Evolutionary conservation across 2,329 filamentous ascomycete species (phyloP).

Genomic region (Thermoascus crustaceus): DNA sequence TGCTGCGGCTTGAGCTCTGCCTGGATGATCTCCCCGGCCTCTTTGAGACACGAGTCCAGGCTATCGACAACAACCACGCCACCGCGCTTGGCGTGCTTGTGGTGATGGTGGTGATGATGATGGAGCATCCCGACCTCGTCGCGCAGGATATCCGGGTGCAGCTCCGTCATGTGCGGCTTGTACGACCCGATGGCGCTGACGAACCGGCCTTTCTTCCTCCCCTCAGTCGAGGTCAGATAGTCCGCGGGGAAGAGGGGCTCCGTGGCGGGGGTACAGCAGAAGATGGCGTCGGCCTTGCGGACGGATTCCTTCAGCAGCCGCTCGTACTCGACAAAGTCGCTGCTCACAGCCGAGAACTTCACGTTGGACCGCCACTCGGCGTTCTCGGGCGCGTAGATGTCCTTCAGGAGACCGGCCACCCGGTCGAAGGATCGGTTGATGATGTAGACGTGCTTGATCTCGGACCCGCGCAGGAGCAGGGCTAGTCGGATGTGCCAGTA

Average conservation of each 20-base stretch:
- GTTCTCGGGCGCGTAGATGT: conserved; percentile 46
- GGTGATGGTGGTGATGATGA: conserved; percentile 38
- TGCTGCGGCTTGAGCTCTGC: conserved; percentile 65
- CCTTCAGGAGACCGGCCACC: conserved; percentile 40
- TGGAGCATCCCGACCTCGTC: conserved; percentile 47
- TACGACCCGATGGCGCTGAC: conserved; percentile 43
- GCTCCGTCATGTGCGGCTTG: conserved; percentile 68
- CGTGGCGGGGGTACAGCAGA: conserved; percentile 75
- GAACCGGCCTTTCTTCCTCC: conserved; percentile 36
- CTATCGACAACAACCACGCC: conserved; percentile 58
- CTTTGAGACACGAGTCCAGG: conserved; percentile 67
- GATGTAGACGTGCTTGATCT: conserved; percentile 72
- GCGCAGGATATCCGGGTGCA: conserved; percentile 67
- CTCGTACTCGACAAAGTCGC: conserved; percentile 60
- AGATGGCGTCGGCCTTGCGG: conserved; percentile 65
- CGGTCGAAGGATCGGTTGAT: conserved; percentile 58
- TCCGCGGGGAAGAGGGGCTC: conserved; percentile 65
- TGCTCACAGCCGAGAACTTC: conserved; percentile 63
- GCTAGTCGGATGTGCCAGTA: conserved; percentile 91
- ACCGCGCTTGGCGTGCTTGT: conserved; percentile 47
- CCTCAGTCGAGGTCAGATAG: conserved; percentile 57
- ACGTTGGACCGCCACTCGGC: conserved; percentile 56
- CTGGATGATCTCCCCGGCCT: conserved; percentile 80
- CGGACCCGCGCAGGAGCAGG: conserved; percentile 55
- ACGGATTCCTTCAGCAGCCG: conserved; percentile 64